Evolutionary conservation across 257 asterid genomes (phyloP), one percentile per base, ranked within the genome.

Genomic region (Cinchona pubescens): DNA sequence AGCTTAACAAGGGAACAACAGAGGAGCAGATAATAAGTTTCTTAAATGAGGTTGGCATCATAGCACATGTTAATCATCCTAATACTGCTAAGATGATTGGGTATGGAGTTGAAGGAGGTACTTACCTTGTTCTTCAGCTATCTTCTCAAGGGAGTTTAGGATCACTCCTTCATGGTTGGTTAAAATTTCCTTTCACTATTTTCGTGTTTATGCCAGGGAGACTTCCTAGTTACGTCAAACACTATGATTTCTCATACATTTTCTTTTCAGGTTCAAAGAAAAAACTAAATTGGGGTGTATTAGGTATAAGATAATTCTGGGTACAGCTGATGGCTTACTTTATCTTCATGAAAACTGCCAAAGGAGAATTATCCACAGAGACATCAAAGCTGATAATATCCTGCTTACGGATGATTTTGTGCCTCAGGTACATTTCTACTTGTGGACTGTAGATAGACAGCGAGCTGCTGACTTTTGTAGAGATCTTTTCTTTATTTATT

Each of bases 51-150:
- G 75, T 90, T 67, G 96, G 96, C 40, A 88, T 87, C 19, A 87
- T 90, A 61, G 96, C 94, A 45, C 96, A 90, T 66, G 85, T 90
- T 25, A 74, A 87, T 69, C 96, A 90, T 86, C 92, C 87, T 13
- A 90, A 90, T 68, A 89, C 91, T 35, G 92, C 94, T 18, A 89
- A 81, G 82, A 80, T 90, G 94, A 66, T 90, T 78, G 96, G 94
- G 35, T 90, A 88, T 79, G 96, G 94, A 59, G 90, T 86, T 70
- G 92, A 90, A 76, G 92, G 96, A 69, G 94, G 96, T 34, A 81
- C 87, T 2, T 82, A 65, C 72, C 89, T 90, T 4, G 82, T 90
- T 72, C 94, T 90, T 21, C 80, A 88, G 75, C 73, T 90, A 67
- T 88, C 94, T 23, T 72, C 92, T 35, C 78, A 83, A 6, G 96